Evolutionary conservation across 2,329 filamentous ascomycete genomes (phyloP), one percentile per base, ranked within the genome.

Genomic region (Botrytis byssoidea): DNA sequence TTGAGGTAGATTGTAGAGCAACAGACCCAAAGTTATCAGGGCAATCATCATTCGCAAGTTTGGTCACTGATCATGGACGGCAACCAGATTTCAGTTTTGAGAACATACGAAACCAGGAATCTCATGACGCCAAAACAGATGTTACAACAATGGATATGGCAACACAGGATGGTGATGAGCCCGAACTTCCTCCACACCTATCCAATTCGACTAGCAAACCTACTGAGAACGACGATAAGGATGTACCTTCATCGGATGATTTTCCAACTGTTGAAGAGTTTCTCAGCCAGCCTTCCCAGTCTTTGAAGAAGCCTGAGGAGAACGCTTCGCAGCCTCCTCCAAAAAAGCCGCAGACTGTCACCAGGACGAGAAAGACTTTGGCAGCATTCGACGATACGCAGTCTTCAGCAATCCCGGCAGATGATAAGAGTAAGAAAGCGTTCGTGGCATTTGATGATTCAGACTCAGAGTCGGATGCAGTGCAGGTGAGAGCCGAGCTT

Each of bases 61-160:
- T 88, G 84, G 76, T 79, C 83, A 76, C 82, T 65, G 74, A 88
- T 84, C 77, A 79, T 74, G 87, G 86, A 37, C 83, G 86, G 22
- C 88, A 89, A 73, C 84, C 84, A 5, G 85, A 87, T 73, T 84
- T 83, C 8, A 82, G 83, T 70, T 80, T 81, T 76, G 78, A 82
- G 22, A 82, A 83, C 51, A 77, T 73, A 61, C 68, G 69, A 48
- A 25, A 51, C 9, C 60, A 74, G 25, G 74, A 74, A 67, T 44
- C 40, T n/a, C 76, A 77, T 29, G 74, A 67, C 16, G 67, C 72
- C 22, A 74, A 71, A 48, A 57, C 72, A 7, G 55, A 70, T 18
- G 72, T 68, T 25, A 10, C 73, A 32, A 73, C 75, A 25, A 25
- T 73, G 40, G 61, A 76, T 66, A 20, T 46, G 22, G 18, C 37